Evolutionary conservation across 768 basidiomycete species (phyloP).

Genomic region (Pleurotus tuber-regium): DNA sequence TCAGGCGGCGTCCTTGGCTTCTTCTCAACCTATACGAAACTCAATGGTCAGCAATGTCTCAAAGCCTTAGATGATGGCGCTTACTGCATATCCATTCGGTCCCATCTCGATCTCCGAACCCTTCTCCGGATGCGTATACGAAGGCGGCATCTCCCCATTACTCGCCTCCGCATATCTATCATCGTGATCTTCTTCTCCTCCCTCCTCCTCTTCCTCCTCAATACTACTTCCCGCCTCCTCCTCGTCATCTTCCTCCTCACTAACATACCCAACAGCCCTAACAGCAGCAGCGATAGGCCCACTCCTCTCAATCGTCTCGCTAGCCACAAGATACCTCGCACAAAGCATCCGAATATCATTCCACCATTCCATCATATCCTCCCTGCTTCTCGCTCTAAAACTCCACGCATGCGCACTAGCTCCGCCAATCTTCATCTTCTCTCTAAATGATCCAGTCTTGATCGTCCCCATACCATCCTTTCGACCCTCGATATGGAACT

Average conservation of each 20-base stretch:
- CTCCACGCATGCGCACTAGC: slow-evolving; percentile 70
- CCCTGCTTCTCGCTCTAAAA: slow-evolving; percentile 84
- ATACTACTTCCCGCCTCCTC: slow-evolving; percentile 67
- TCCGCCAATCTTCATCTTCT: slow-evolving; percentile 27
- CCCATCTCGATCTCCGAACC: slow-evolving; percentile 39
- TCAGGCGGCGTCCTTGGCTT: slow-evolving; percentile 22
- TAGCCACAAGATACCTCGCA: slow-evolving; percentile 90
- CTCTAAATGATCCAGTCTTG: slow-evolving; percentile 52
- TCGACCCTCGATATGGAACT: slow-evolving; percentile 95
- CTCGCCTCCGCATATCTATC: slow-evolving; percentile 33
- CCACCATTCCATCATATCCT: slow-evolving; percentile 99
- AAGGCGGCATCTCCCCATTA: slow-evolving; percentile 52
- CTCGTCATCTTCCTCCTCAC: slow-evolving; percentile 65
- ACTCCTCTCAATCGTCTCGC: slow-evolving; percentile 87
- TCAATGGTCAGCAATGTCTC: not conserved
- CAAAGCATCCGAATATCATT: slow-evolving; percentile 95
- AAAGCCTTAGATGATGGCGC: slow-evolving; percentile 23
- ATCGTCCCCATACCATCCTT: slow-evolving; percentile 77
- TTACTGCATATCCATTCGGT: slow-evolving; percentile 61
- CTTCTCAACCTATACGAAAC: slow-evolving; percentile 32
- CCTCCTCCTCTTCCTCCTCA: slow-evolving; percentile 55
- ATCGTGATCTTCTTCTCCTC: slow-evolving; percentile 46
- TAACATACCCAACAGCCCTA: slow-evolving; percentile 81
- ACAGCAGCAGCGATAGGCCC: slow-evolving; percentile 95
- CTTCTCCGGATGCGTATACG: slow-evolving; percentile 52